Evolutionary conservation across 1,284 basidiomycete genomes (phyloP), one percentile per base, ranked within the genome.

Genomic region (Cystobasidiaceae sp.): DNA sequence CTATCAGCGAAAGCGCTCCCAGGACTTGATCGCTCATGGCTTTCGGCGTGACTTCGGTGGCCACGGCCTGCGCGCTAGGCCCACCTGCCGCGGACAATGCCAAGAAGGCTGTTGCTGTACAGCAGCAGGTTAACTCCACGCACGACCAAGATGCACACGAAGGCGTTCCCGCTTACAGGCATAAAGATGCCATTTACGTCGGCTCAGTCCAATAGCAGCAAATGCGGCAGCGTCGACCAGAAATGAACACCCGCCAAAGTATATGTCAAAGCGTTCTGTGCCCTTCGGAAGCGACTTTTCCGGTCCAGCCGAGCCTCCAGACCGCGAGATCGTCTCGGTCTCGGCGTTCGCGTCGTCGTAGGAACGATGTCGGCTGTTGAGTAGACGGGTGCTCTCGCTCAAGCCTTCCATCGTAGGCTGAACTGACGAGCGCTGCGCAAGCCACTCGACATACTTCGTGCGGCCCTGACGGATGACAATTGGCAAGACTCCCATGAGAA

Each of bases 401-500:
- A 55, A 19, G 25, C 43, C 52, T 17, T 51, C 61, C 50, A 44
- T 44, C 13, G 61, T 55, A 4, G 56, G 56, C 27, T 59, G 56
- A 8, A 64, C 61, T 3, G 46, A 51, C 6, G 61, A 54, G 9
- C 48, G 46, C 23, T 55, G 27, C 13, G 46, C 46, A 19, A 56
- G 19, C 61, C 50, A 56, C 23, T 56, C 52, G 11, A 56, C 52
- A 25, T 64, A 64, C 30, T 64, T 64, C 27, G 32, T 56, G 9
- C 61, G 37, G 17, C 61, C 61, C 2, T 30, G 9, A 19, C 52
- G 51, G 28, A 64, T 64, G 9, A 48, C 23, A 27, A 64, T 54
- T 17, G 61, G 61, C 17, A 64, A 52, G 21, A 64, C 8, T 11
- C 61, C 61, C 61, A 64, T 64, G 23, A 64, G 43, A 8, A 64